Conservation (phyloP, 1,139 yeast genomes). For the Scheffersomyces titani region DNA sequence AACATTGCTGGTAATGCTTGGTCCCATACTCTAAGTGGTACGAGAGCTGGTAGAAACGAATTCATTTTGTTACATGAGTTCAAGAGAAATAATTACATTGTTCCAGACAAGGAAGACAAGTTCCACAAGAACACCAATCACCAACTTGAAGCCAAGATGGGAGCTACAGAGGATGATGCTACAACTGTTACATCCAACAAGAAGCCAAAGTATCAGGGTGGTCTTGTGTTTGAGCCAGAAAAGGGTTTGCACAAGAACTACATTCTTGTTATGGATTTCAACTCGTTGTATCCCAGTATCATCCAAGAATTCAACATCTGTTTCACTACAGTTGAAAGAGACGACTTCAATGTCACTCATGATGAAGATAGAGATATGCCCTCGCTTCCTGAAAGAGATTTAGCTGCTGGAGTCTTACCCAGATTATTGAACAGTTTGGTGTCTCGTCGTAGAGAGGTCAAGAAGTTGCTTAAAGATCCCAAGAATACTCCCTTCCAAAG, state of each 20-base stretch:
- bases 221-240: conserved; percentile 95
- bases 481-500: conserved; percentile 60
- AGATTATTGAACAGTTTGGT: conserved; percentile 81
- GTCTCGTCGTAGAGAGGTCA: conserved; percentile 90
- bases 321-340: conserved; percentile 89
- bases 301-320: conserved; percentile 97
- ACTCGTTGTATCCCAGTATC: conserved; percentile 94
- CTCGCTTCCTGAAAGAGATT: conserved; percentile 60
- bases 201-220: conserved; percentile 91
- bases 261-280: conserved; percentile 95
- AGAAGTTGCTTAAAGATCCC: conserved; percentile 78
- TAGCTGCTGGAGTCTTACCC: conserved; percentile 82
- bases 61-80: conserved; percentile 92
- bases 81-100: conserved; percentile 73
- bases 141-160: conserved; percentile 41
- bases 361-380: conserved; percentile 72
- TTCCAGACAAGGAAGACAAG: conserved; percentile 80
- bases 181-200: conserved; percentile 56
- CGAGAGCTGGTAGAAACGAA: conserved; percentile 96
- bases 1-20: conserved; percentile 97
- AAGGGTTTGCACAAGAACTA: conserved; percentile 90
- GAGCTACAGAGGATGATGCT: conserved; percentile 47
- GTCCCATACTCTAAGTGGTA: conserved; percentile 93
- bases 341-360: conserved; percentile 44
- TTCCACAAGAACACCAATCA: conserved; percentile 43